Base-by-base conservation (phyloP, 106 monocot species). In the Dioscorea zingiberensis region DNA sequence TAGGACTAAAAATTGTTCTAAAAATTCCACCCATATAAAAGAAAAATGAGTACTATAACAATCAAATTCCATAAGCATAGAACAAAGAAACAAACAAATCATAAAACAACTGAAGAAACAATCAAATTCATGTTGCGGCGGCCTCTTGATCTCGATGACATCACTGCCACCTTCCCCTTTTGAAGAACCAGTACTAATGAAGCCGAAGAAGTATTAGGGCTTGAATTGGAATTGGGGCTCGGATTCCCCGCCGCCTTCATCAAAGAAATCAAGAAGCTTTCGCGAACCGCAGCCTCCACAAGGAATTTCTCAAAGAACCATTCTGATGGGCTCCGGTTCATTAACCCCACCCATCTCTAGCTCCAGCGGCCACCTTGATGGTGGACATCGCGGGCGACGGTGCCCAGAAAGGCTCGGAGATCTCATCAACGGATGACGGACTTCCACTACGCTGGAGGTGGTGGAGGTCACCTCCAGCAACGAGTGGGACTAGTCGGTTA, bases 231-330 rank as follows among this genome's bases (percentile, higher is more conserved):
- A n/a, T 24, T n/a, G n/a, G n/a, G n/a, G n/a, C n/a, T 54, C 13
- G 55, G 55, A 10, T 29, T 60, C 6, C 57, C 15, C 46, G 2
- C 51, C 2, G 65, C n/a, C n/a, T n/a, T n/a, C n/a, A n/a, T n/a
- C n/a, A n/a, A n/a, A n/a, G n/a, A n/a, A n/a, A n/a, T n/a, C n/a
- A n/a, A n/a, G n/a, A n/a, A n/a, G n/a, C n/a, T n/a, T n/a, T n/a
- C n/a, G n/a, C n/a, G 25, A 27, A 45, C 29, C 16, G 28, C 57
- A 1, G 63, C 71, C 68, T 73, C 86, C 70, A 83, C 66, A 5
- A 82, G 69, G 59, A 87, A 87, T 63, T 77, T 87, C 83, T 87
- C 66, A 48, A 87, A 83, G 69, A 60, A 66, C 79, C 87, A 83
- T 55, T 83, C 83, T 44, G 87, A 83, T 6, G 73, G 44, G 67